These are phyloP conservation scores for Yueomyces sinensis DNA, from an alignment of 805 yeast species.

Conservation along the genomic window DNA sequence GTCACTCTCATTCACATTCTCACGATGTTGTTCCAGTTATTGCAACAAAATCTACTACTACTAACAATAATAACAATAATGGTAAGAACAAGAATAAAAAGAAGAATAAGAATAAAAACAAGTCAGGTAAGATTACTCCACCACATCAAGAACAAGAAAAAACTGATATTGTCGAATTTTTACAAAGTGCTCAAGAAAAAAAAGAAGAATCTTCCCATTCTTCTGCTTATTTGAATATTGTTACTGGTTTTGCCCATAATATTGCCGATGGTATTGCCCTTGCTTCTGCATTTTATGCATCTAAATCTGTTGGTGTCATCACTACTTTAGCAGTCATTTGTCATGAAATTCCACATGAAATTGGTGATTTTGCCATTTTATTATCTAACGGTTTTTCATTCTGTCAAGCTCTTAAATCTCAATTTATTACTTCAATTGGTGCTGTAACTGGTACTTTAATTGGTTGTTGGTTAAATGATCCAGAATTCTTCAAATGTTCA, in stretches of 20 bases:
- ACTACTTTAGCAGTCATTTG: conserved; percentile 59
- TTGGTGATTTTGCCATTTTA: conserved; percentile 66
- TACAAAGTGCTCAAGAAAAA: conserved; percentile 20
- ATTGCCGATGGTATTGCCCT: conserved; percentile 69
- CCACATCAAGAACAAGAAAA: conserved; percentile 6
- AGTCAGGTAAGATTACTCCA: conserved; percentile 1
- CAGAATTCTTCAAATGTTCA: background rate
- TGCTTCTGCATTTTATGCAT: conserved; percentile 53
- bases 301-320: conserved; percentile 48
- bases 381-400: conserved; percentile 52
- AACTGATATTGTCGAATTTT: conserved; percentile 18
- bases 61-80: background rate
- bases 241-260: conserved; percentile 64
- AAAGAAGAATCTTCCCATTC: conserved; percentile 7
- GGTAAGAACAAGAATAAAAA: conserved; percentile 2
- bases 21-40: too few relatives aligned
- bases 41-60: conserved; percentile 5
- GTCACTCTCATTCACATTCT: conserved; percentile 31
- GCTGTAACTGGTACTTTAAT: conserved; percentile 52
- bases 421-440: conserved; percentile 51
- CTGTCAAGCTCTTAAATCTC: conserved; percentile 53
- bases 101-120: conserved; percentile 1
- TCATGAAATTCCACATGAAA: conserved; percentile 74
- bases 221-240: conserved; percentile 51
- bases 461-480: conserved; percentile 43